Evolutionary conservation across 192 early-diverging fungal species (phyloP).

Genomic region (Jimgerdemannia flammicorona): DNA sequence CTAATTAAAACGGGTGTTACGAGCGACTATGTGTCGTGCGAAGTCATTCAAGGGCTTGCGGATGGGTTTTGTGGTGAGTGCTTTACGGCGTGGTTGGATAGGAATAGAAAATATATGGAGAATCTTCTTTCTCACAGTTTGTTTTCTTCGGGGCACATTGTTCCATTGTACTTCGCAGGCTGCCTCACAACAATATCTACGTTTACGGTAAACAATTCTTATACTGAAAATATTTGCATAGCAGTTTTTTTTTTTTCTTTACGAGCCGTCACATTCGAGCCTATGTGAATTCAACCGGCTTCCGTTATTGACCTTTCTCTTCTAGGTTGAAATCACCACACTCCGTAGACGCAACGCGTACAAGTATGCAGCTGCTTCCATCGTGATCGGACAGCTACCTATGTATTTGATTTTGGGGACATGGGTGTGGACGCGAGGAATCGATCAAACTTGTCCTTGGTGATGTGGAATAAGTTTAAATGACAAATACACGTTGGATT

Average conservation of each 20-base stretch:
- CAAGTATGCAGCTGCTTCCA: conserved; percentile 26
- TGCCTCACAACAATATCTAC: conserved; percentile 23
- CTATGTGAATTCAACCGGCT: too few relatives aligned
- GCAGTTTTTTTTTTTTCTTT: neutral
- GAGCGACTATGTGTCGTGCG: conserved; percentile 25
- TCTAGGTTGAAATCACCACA: conserved; percentile 25
- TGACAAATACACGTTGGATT: too few relatives aligned
- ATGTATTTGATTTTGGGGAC: conserved; percentile 41
- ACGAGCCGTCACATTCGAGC: neutral
- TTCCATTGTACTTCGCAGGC: neutral
- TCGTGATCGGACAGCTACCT: conserved; percentile 26
- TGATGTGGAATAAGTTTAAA: neutral
- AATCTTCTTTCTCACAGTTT: too few relatives aligned
- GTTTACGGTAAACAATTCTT: conserved; percentile 6
- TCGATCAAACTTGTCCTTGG: conserved; percentile 5
- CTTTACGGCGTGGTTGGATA: too few relatives aligned
- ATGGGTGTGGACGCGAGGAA: conserved; percentile 36
- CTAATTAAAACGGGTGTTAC: conserved; percentile 30
- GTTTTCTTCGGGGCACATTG: too few relatives aligned
- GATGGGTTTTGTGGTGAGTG: conserved; percentile 56
- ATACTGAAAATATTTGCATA: too few relatives aligned
- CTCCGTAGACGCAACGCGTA: conserved; percentile 26
- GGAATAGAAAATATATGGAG: too few relatives aligned
- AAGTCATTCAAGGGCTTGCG: conserved; percentile 33
- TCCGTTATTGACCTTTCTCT: neutral